These are phyloP conservation scores for Annulohypoxylon nitens DNA, from an alignment of 495 filamentous ascomycete genomes.

Conservation along the genomic window DNA sequence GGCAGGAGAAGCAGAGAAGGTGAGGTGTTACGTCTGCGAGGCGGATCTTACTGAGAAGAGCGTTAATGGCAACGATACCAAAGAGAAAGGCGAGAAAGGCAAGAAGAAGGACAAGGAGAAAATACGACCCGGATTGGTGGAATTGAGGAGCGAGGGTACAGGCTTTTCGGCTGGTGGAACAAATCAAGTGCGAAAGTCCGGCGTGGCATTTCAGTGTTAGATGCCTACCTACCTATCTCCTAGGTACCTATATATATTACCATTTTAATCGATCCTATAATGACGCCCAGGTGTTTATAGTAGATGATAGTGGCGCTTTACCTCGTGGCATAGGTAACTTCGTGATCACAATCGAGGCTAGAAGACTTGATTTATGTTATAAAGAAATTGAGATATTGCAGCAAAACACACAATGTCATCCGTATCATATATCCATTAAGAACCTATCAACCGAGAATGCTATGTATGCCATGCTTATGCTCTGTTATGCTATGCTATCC, in stretches of 20 bases:
- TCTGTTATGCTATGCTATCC: background rate
- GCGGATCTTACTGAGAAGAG: slow-evolving; percentile 72
- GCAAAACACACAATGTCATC: background rate
- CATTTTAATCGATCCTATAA: background rate
- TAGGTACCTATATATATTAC: background rate
- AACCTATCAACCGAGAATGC: slow-evolving; percentile 11
- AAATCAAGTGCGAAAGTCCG: slow-evolving; percentile 82
- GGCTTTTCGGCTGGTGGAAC: slow-evolving; percentile 90
- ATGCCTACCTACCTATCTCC: no score
- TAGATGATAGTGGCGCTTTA: background rate
- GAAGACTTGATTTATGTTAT: background rate
- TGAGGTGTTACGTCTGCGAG: slow-evolving; percentile 91
- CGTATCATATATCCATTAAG: slow-evolving; percentile 9
- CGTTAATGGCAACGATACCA: slow-evolving; percentile 3
- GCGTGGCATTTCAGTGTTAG: slow-evolving; percentile 88
- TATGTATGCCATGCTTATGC: slow-evolving; percentile 9
- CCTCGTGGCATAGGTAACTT: background rate
- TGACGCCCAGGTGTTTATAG: background rate
- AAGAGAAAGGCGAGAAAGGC: slow-evolving; percentile 62
- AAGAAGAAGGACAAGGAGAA: slow-evolving; percentile 69
- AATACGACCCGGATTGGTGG: slow-evolving; percentile 81
- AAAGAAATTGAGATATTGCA: background rate
- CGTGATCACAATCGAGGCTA: background rate
- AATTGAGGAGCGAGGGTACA: slow-evolving; percentile 89
- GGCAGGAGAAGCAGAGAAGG: slow-evolving; percentile 63